These are phyloP conservation scores for Sporobolus alterniflorus DNA, from an alignment of 202 grass and related monocot species.

Conservation along the genomic window DNA sequence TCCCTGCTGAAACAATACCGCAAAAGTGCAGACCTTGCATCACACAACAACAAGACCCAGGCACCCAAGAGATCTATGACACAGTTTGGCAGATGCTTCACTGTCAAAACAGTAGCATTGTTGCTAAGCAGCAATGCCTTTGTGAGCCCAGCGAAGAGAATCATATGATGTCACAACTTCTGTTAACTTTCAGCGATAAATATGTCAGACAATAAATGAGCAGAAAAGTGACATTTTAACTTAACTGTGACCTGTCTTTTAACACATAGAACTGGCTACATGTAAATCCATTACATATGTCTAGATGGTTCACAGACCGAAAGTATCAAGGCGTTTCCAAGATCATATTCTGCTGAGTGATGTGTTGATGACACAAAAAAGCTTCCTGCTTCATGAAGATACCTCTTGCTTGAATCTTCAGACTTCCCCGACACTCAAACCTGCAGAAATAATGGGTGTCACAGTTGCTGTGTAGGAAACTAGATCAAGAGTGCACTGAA, in stretches of 20 bases:
- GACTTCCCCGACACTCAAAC: slow-evolving; percentile 36
- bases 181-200: not conserved
- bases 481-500: not conserved
- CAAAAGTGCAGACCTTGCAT: not conserved
- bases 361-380: not conserved
- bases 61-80: not conserved
- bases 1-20: not conserved
- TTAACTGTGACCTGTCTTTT: not conserved
- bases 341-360: not conserved
- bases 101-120: not conserved
- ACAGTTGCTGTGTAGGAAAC: not conserved
- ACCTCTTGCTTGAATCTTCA: slow-evolving; percentile 10
- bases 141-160: not conserved
- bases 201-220: not conserved
- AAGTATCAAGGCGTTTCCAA: not conserved
- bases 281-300: too few species aligned
- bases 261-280: not conserved
- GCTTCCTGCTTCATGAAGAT: not conserved
- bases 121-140: not conserved
- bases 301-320: not conserved
- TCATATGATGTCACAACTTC: not conserved
- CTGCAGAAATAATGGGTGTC: not conserved
- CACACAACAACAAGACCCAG: too few species aligned
- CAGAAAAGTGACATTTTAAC: not conserved
- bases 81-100: not conserved